Base-by-base conservation (phyloP, 2,329 filamentous ascomycete species). In the Plectosphaerella plurivora region DNA sequence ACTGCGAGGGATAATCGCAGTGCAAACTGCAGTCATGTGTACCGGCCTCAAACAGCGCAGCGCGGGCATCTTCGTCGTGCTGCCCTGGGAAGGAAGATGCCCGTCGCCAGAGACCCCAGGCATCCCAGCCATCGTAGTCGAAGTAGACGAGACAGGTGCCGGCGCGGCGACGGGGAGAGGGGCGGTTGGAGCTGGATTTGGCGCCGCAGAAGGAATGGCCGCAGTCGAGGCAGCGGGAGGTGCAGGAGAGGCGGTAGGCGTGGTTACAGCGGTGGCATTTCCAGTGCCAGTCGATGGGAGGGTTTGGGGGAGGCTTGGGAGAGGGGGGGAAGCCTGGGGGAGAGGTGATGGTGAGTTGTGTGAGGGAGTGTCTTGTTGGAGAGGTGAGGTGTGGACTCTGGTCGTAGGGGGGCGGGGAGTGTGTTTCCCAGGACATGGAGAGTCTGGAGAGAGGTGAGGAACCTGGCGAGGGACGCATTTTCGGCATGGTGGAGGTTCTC, bases 171-270 rank as follows among this genome's bases (percentile, higher is more conserved):
- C 35, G 46, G 36, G 54, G 51, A 41, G 50, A 50, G 41, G 45
- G 44, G 53, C 42, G n/a, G 41, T n/a, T 44, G 8, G 41, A 12
- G 37, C 10, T 47, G 16, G 46, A 20, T 4, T 49, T 33, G 25
- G 58, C 55, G 22, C 60, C 63, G 60, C 73, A 73, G 54, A 68
- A 63, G 28, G 47, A 48, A 61, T 72, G 69, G 51, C 61, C 60
- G 63, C 73, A 73, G 39, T 65, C 60, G 45, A 76, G 65, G 49
- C 74, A 71, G 20, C 67, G 62, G 10, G 67, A 65, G 45, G 70
- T 73, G 53, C 57, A 62, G 47, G 57, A 55, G 7, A 71, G 53
- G 42, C 53, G 59, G 58, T 65, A 70, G 1, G 33, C 25, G 2
- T 14, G 47, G 12, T 41, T 15, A 60, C 71, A 73, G 11, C 24